Evolutionary conservation across 345 rosid genomes (phyloP), one percentile per base, ranked within the genome.

Genomic region (Bretschneidera sinensis): DNA sequence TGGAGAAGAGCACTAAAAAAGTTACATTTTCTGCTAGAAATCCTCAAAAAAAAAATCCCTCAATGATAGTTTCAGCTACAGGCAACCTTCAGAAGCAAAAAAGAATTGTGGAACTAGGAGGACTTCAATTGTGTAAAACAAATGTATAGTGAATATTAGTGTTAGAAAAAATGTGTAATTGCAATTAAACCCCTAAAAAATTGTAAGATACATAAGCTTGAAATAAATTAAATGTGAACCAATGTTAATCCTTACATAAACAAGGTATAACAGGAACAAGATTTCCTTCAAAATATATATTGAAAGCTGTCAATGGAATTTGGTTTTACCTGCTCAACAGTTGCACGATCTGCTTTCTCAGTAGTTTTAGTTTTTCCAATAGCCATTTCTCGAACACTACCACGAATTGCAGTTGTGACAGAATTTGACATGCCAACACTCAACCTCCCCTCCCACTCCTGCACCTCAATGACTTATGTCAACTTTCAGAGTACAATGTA

Each of bases 331-430:
- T 87, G 96, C 78, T 94, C 99, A 60, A 83, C 95, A 10, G 99
- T 94, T n/a, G 99, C 99, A 22, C 95, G 90, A 57, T 94, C 97
- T 0, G 95, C 92, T 75, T 90, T 94, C 70, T 94, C 99, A 7
- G 80, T 85, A 39, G 74, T 81, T 69, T 63, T 90, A 48, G 78
- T 83, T 68, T 83, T 86, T 4, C 97, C 97, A 47, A 82, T 88
- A 34, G 96, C 84, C 64, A 78, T 83, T 0, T 79, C 88, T 45
- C 99, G 74, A 11, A 90, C 89, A 71, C 89, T 88, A 25, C 60
- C 95, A 75, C 96, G 95, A 60, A 94, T 94, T n/a, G 96, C 87
- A 77, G 96, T 91, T 3, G 95, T 83, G 39, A 87, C 99, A 13
- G 88, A 83, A 64, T 88, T 90, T 0, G 97, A 94, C 96, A 89